Percentiles rank a stretch among this genome's conserved stretches.
Conservation (phyloP, 805 yeast species). For the Ogataea allantospora region DNA sequence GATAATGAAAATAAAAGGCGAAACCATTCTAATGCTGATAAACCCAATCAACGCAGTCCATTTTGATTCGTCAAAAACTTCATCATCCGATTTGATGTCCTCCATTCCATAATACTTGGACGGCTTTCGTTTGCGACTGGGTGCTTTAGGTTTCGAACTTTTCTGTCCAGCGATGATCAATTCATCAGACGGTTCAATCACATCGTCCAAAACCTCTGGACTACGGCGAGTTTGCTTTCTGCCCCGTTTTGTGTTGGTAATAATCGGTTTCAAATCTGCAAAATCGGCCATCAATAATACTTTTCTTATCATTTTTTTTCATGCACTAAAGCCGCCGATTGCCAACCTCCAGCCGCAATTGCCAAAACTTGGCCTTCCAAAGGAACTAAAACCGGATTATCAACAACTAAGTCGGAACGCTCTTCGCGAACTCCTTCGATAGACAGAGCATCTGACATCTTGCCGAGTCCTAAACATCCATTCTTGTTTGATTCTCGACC, state of each 20-base stretch:
- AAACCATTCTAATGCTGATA: slow-evolving; percentile 22
- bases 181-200: slow-evolving; percentile 15
- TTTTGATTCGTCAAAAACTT: slow-evolving; percentile 14
- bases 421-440: slow-evolving; percentile 28
- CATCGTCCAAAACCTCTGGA: slow-evolving; percentile 3
- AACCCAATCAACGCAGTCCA: slow-evolving; percentile 31
- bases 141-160: slow-evolving; percentile 1
- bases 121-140: background rate
- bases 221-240: background rate
- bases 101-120: slow-evolving; percentile 10
- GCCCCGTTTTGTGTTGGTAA: slow-evolving; percentile 17
- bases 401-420: slow-evolving; percentile 36
- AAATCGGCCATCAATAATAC: slow-evolving; percentile 18
- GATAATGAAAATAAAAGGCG: slow-evolving; percentile 27
- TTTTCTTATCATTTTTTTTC: slow-evolving; percentile 11
- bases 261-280: slow-evolving; percentile 21
- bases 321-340: slow-evolving; percentile 59
- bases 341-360: slow-evolving; percentile 80
- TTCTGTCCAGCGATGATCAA: slow-evolving; percentile 15
- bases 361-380: slow-evolving; percentile 50
- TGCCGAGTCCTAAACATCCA: slow-evolving; percentile 73
- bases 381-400: slow-evolving; percentile 42
- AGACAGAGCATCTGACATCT: slow-evolving; percentile 12
- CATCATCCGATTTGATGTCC: slow-evolving; percentile 13
- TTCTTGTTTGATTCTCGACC: slow-evolving; percentile 60